Conservation (phyloP, 2,329 filamentous ascomycete species). For the Aspergillus arachidicola region DNA sequence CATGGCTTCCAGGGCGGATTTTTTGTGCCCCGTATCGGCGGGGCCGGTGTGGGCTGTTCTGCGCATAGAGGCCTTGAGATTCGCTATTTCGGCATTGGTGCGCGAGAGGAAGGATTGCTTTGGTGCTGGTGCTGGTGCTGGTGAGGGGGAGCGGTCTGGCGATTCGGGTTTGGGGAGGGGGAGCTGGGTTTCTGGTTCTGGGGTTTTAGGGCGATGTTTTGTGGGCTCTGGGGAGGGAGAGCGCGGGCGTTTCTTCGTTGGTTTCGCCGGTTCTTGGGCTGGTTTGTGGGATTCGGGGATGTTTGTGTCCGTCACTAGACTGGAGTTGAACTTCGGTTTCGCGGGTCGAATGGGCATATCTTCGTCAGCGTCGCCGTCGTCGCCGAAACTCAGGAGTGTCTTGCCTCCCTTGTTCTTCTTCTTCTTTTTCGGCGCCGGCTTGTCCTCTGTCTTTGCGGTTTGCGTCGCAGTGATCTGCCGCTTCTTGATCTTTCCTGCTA, state of each 20-base stretch:
- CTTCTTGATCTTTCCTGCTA: conserved; percentile 49
- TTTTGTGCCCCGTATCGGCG: conserved; percentile 40
- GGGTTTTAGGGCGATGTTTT: conserved; percentile 37
- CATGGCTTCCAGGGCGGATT: conserved; percentile 51
- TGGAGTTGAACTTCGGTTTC: conserved; percentile 54
- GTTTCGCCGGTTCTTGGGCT: conserved; percentile 14
- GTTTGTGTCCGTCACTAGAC: conserved; percentile 42
- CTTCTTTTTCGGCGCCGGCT: conserved; percentile 37
- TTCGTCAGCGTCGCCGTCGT: conserved; percentile 43
- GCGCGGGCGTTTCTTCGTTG: conserved; percentile 33
- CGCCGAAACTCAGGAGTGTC: conserved; percentile 50
- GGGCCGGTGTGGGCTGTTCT: conserved; percentile 40
- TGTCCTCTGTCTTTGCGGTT: conserved; percentile 28
- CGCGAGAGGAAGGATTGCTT: conserved; percentile 41
- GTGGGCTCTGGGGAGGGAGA: conserved; percentile 37
- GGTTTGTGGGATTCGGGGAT: conserved; percentile 15
- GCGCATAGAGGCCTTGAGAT: conserved; percentile 52
- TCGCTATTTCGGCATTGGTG: conserved; percentile 50
- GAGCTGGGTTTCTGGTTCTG: conserved; percentile 47
- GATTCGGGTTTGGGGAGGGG: conserved; percentile 49
- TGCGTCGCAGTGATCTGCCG: conserved; percentile 39
- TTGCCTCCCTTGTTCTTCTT: conserved; percentile 50
- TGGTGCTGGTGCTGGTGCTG: conserved; percentile 24
- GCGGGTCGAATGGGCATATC: conserved; percentile 39
- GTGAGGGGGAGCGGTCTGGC: conserved; percentile 35